Conservation (phyloP, 129 eudicot species). For the Flaveria robusta region DNA sequence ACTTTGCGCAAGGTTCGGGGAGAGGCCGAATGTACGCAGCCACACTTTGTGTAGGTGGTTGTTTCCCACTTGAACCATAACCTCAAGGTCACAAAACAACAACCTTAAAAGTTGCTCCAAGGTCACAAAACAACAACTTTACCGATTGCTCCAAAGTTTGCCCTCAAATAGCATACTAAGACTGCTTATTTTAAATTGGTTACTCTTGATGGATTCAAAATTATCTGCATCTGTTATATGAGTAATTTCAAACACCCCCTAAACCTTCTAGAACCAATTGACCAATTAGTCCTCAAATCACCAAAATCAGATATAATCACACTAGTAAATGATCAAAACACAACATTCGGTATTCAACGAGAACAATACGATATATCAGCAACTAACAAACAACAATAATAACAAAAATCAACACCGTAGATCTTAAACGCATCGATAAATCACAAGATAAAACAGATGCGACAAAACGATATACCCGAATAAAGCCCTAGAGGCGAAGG, state of each 20-base stretch:
- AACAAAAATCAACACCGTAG: background rate
- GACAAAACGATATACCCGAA: conserved; percentile 45
- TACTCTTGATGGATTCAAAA: background rate
- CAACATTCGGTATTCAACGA: background rate
- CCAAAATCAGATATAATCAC: background rate
- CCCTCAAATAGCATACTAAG: background rate
- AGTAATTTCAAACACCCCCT: background rate
- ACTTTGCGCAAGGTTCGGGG: no score
- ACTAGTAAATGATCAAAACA: background rate
- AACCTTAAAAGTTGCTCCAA: no score
- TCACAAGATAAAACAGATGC: background rate
- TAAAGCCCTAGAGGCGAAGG: conserved; percentile 62
- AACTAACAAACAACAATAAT: background rate
- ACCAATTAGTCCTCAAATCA: background rate
- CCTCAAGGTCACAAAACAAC: no score
- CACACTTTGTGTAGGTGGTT: no score
- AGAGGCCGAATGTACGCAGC: no score
- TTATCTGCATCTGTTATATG: background rate
- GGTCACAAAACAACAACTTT: no score
- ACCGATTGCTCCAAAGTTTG: no score
- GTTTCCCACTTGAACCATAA: no score
- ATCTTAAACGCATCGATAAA: conserved; percentile 5
- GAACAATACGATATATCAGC: background rate
- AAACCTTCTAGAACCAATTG: background rate
- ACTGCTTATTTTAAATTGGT: background rate